phyloP scores from a whole-genome alignment of 352 stramenopile species.

The Globisporangium polare region DNA sequence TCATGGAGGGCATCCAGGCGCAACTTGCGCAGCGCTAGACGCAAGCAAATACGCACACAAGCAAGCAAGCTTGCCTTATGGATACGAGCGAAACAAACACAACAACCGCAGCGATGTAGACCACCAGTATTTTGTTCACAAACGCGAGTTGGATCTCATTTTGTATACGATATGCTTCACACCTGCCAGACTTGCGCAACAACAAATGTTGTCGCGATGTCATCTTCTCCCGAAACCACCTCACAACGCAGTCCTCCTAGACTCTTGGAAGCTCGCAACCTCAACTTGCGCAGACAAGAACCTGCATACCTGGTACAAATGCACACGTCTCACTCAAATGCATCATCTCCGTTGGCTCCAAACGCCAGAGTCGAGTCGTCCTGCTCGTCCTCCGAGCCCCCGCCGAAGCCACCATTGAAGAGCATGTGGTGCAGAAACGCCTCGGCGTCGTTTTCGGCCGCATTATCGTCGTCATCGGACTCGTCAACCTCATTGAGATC shows the following conservation, averaged over 20 bases:
- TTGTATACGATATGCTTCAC: slow-evolving; percentile 3
- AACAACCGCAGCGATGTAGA: not conserved
- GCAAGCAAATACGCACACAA: not conserved
- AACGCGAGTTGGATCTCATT: not conserved
- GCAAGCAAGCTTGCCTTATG: not conserved
- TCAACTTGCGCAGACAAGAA: too few species aligned
- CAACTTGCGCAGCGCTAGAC: slow-evolving; percentile 35
- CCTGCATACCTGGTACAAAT: too few species aligned
- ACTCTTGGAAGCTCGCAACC: too few species aligned
- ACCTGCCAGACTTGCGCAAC: not conserved
- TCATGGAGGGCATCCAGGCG: slow-evolving; percentile 55
- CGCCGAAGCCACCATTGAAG: not conserved
- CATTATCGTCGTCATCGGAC: not conserved
- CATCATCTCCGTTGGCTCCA: slow-evolving; percentile 16
- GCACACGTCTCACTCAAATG: not conserved
- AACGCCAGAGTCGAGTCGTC: slow-evolving; percentile 6
- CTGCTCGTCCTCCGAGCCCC: not conserved
- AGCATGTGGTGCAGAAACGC: slow-evolving; percentile 4
- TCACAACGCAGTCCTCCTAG: not conserved
- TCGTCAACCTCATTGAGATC: slow-evolving; percentile 8
- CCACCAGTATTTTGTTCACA: not conserved
- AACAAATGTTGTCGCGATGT: not conserved
- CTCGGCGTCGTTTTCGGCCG: not conserved
- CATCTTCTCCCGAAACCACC: not conserved
- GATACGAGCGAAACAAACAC: not conserved